Conservation (phyloP, 139 green algal genomes). For the Marvania coccoides region DNA sequence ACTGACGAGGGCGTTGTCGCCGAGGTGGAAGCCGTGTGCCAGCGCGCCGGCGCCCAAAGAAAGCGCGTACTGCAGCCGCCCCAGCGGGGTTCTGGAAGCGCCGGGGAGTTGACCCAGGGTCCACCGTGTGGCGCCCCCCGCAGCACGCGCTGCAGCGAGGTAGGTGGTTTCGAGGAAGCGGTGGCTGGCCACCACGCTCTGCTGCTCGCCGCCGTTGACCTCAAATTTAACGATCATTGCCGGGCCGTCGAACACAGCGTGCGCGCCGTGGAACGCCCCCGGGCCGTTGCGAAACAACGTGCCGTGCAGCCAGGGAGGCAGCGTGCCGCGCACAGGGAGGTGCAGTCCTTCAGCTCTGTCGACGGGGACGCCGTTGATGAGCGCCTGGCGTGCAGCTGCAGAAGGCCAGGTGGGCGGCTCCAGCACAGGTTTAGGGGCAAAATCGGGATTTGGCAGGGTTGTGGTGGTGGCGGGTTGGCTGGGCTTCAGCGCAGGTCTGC, state of each 20-base stretch:
- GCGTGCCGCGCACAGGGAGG: not conserved
- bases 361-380: constrained; percentile 3
- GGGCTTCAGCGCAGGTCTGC: not conserved
- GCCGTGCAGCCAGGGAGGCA: constrained; percentile 15
- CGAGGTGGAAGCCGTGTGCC: constrained; percentile 7
- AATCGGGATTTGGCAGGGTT: not conserved
- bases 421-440: not conserved
- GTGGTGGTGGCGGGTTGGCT: not conserved
- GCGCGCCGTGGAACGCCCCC: constrained; percentile 4
- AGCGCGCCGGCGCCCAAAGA: not conserved
- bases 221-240: constrained; percentile 12
- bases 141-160: not conserved
- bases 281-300: constrained; percentile 18
- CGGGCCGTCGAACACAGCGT: constrained; percentile 19
- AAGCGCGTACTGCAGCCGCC: not conserved
- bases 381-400: not conserved
- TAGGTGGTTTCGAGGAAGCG: constrained; percentile 18
- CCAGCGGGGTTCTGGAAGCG: not conserved
- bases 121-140: not conserved
- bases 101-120: not conserved
- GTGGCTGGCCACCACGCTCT: constrained; percentile 10
- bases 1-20: constrained; percentile 16
- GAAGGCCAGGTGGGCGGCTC: constrained; percentile 9
- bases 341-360: constrained; percentile 14
- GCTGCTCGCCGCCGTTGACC: not conserved